phyloP scores from a whole-genome alignment of 2,329 filamentous ascomycete genomes.

The Arthrinium puccinioides region DNA sequence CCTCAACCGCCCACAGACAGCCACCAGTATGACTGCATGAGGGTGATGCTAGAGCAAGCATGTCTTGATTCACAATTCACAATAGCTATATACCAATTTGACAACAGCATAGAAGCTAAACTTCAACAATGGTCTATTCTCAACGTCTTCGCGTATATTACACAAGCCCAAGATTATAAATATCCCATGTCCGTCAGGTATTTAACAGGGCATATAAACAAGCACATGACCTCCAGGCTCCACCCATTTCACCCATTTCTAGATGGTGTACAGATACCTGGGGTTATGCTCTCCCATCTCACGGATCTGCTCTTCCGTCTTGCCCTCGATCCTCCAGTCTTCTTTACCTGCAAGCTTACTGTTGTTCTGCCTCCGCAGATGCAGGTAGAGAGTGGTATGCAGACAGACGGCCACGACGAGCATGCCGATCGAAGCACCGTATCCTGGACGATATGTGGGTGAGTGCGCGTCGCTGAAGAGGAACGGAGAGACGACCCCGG shows the following conservation, averaged over 20 bases:
- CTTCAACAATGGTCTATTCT: too few relatives aligned
- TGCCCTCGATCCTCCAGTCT: slow-evolving; percentile 32
- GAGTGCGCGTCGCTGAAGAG: slow-evolving; percentile 36
- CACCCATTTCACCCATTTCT: not conserved
- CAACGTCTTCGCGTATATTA: too few relatives aligned
- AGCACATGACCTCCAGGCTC: too few relatives aligned
- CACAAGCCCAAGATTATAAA: too few relatives aligned
- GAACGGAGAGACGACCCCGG: slow-evolving; percentile 57
- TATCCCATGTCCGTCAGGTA: too few relatives aligned
- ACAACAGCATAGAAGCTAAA: too few relatives aligned
- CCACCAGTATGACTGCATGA: too few relatives aligned
- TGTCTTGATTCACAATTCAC: too few relatives aligned
- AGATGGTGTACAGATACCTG: slow-evolving; percentile 3
- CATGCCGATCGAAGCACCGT: slow-evolving; percentile 43
- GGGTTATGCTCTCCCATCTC: slow-evolving; percentile 30
- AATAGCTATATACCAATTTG: too few relatives aligned
- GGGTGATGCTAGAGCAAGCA: too few relatives aligned
- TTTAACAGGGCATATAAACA: too few relatives aligned
- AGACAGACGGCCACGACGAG: slow-evolving; percentile 26
- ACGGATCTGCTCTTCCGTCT: slow-evolving; percentile 31
- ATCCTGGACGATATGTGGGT: slow-evolving; percentile 41
- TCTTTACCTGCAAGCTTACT: slow-evolving; percentile 26
- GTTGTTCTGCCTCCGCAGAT: slow-evolving; percentile 27
- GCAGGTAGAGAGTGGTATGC: slow-evolving; percentile 16
- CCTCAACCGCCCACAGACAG: too few relatives aligned